These are phyloP conservation scores for Yarrowia bubula DNA, from an alignment of 805 yeast species.

Conservation along the genomic window DNA sequence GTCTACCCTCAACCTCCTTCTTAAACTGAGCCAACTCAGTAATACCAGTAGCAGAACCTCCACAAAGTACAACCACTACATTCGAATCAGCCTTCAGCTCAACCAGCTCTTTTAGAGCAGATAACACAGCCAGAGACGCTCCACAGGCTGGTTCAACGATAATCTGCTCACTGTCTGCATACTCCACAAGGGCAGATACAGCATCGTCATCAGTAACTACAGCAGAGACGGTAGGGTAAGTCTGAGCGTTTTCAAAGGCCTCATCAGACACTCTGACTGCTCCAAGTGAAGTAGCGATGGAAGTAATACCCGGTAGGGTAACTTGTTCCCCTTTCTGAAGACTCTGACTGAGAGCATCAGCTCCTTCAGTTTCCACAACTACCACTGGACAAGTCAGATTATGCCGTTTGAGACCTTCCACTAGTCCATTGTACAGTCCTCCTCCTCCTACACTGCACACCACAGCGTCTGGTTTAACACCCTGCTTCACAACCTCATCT, in stretches of 20 bases:
- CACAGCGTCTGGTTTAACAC: slow-evolving; percentile 58
- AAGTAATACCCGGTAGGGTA: slow-evolving; percentile 42
- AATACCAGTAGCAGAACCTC: slow-evolving; percentile 32
- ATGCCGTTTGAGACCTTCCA: slow-evolving; percentile 67
- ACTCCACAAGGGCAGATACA: slow-evolving; percentile 48
- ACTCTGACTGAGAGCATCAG: slow-evolving; percentile 54
- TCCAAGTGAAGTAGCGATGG: slow-evolving; percentile 61
- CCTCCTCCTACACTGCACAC: slow-evolving; percentile 94
- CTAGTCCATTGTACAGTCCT: slow-evolving; percentile 82
- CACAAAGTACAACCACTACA: slow-evolving; percentile 34
- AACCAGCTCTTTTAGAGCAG: slow-evolving; percentile 17
- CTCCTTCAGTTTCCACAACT: slow-evolving; percentile 61
- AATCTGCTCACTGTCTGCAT: slow-evolving; percentile 48
- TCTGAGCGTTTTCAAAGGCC: slow-evolving; percentile 45
- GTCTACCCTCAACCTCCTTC: not conserved
- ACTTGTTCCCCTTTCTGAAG: slow-evolving; percentile 46
- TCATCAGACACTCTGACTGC: slow-evolving; percentile 52
- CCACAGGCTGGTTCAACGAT: slow-evolving; percentile 71
- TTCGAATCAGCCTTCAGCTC: slow-evolving; percentile 29
- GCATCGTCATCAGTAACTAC: slow-evolving; percentile 55
- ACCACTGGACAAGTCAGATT: slow-evolving; percentile 42
- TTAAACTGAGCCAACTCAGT: slow-evolving; percentile 1
- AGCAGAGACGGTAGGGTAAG: slow-evolving; percentile 43
- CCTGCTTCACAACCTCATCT: slow-evolving; percentile 58
- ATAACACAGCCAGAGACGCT: slow-evolving; percentile 49